Evolutionary conservation across 1,139 yeast genomes (phyloP).

Genomic region (Sugiyamaella sp.): DNA sequence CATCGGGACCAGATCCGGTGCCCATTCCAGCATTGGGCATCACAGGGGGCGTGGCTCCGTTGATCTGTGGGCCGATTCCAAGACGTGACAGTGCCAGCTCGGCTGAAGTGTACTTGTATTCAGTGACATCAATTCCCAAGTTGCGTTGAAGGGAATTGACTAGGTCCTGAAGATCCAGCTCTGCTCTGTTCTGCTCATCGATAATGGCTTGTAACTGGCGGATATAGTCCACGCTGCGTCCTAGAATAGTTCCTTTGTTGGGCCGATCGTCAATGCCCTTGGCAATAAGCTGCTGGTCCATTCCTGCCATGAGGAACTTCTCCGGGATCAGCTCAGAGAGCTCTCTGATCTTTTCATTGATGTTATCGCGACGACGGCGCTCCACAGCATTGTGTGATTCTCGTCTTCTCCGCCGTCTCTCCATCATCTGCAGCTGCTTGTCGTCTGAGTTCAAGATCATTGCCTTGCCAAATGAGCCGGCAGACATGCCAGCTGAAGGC

Average conservation of each 20-base stretch:
- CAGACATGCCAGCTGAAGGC: not conserved
- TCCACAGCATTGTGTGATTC: constrained; percentile 51
- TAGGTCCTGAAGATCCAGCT: constrained; percentile 69
- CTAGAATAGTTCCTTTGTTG: constrained; percentile 86
- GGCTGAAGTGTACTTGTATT: constrained; percentile 74
- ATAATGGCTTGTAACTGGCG: constrained; percentile 71
- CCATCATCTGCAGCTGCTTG: constrained; percentile 33
- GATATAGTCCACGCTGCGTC: constrained; percentile 84
- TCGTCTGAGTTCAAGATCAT: constrained; percentile 26
- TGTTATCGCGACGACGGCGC: constrained; percentile 80
- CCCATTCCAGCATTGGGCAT: constrained; percentile 3
- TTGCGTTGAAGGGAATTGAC: constrained; percentile 56
- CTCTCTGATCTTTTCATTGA: constrained; percentile 87
- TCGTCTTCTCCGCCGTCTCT: constrained; percentile 49
- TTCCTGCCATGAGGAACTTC: constrained; percentile 50
- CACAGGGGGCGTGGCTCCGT: constrained; percentile 20
- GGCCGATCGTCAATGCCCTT: constrained; percentile 81
- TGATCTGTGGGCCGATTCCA: constrained; percentile 52
- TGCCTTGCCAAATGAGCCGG: constrained; percentile 13
- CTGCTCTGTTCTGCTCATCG: constrained; percentile 68
- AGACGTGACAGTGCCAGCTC: constrained; percentile 74
- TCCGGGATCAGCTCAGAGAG: constrained; percentile 69
- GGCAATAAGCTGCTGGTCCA: constrained; percentile 28
- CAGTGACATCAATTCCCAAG: constrained; percentile 49
- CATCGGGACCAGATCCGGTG: constrained; percentile 15